Evolutionary conservation across 2,329 filamentous ascomycete genomes (phyloP).

Genomic region (Phoma sp.): DNA sequence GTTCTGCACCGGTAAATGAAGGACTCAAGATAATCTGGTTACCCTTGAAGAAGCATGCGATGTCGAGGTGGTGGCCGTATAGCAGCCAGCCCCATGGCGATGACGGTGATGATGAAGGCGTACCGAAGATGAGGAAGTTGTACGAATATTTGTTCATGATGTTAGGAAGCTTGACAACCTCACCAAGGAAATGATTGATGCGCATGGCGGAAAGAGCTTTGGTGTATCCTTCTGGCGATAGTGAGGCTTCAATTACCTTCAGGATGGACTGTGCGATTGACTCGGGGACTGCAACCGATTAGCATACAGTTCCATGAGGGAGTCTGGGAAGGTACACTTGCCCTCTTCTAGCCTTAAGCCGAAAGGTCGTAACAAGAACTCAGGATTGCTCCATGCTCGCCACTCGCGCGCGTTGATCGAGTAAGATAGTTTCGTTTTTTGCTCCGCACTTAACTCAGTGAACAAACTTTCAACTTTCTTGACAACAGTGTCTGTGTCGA

Average conservation of each 20-base stretch:
- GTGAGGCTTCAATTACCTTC: conserved; percentile 62
- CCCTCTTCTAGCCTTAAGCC: conserved; percentile 74
- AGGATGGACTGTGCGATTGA: conserved; percentile 56
- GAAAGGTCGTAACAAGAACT: conserved; percentile 73
- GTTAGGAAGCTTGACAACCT: conserved; percentile 66
- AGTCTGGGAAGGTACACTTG: conserved; percentile 6
- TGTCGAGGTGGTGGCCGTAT: conserved; percentile 81
- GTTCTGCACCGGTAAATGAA: conserved; percentile 82
- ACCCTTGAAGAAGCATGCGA: conserved; percentile 72
- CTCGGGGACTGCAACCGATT: conserved; percentile 33
- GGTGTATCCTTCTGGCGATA: conserved; percentile 74
- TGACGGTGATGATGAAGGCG: conserved; percentile 58
- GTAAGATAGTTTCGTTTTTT: conserved; percentile 60
- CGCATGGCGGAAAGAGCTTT: conserved; percentile 76
- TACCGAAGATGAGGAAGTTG: conserved; percentile 76
- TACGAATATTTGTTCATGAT: conserved; percentile 80
- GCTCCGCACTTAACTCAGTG: conserved; percentile 55
- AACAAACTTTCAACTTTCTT: conserved; percentile 58
- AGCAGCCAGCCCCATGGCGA: conserved; percentile 75
- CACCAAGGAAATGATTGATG: conserved; percentile 77
- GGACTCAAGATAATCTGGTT: conserved; percentile 73
- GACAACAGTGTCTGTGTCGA: conserved; percentile 67
- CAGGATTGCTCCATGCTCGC: conserved; percentile 76
- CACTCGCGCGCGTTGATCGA: conserved; percentile 75
- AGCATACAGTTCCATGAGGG: not conserved